phyloP scores from a whole-genome alignment of 129 eudicot species.

The Lactuca saligna region DNA sequence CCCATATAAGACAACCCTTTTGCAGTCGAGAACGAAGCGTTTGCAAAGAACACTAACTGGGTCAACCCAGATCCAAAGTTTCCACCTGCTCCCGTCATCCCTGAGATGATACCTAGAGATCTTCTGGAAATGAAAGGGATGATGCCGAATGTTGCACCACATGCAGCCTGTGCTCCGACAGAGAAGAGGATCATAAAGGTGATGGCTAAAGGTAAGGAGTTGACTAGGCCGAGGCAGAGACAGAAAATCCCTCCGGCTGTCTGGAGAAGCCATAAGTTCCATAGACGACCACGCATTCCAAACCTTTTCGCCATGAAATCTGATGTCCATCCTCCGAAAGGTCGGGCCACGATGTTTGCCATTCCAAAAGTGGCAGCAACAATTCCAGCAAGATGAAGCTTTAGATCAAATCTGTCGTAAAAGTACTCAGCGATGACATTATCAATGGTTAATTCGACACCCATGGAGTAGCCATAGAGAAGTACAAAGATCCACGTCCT shows the following conservation, averaged over 20 bases:
- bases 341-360: conserved; percentile 62
- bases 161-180: conserved; percentile 64
- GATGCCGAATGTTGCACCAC: conserved; percentile 71
- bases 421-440: conserved; percentile 68
- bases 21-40: conserved; percentile 16
- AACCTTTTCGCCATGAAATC: conserved; percentile 45
- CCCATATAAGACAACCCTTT: conserved; percentile 23
- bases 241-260: conserved; percentile 58
- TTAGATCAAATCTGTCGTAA: conserved; percentile 55
- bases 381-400: conserved; percentile 57
- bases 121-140: conserved; percentile 63
- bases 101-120: conserved; percentile 21
- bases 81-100: conserved; percentile 26
- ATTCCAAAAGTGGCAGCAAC: conserved; percentile 63
- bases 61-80: conserved; percentile 23
- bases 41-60: conserved; percentile 17
- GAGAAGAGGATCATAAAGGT: conserved; percentile 55
- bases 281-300: conserved; percentile 67
- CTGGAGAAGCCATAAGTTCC: conserved; percentile 70
- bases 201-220: conserved; percentile 41
- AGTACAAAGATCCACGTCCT: conserved; percentile 71
- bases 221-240: conserved; percentile 43
- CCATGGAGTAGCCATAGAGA: conserved; percentile 63
- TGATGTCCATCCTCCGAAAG: conserved; percentile 58
- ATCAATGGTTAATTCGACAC: conserved; percentile 59